These are phyloP conservation scores for Ambrosiella beaveri DNA, from an alignment of 2,329 filamentous ascomycete species.

Conservation along the genomic window DNA sequence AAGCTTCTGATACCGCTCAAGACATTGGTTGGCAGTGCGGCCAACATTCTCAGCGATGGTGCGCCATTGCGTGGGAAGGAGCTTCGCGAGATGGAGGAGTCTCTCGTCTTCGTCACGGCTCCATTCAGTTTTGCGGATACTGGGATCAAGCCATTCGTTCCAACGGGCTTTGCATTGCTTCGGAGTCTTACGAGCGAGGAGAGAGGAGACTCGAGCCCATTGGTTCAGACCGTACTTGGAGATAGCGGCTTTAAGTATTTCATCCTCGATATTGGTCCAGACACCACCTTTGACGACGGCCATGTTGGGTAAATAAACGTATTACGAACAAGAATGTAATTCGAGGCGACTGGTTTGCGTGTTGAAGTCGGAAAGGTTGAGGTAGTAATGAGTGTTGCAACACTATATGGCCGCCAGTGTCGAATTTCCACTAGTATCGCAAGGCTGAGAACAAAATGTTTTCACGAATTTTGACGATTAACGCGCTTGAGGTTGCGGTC, in stretches of 20 bases:
- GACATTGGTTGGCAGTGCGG: constrained; percentile 87
- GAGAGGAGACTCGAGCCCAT: constrained; percentile 94
- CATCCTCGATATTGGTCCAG: constrained; percentile 70
- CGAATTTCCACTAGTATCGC: not conserved
- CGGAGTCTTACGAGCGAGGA: constrained; percentile 89
- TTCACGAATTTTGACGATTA: not conserved
- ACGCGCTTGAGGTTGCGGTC: not conserved
- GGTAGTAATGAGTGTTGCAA: not conserved
- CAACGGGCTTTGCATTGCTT: constrained; percentile 99
- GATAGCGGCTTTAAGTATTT: constrained; percentile 90
- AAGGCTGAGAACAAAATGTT: constrained; percentile 4
- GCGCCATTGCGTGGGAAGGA: constrained; percentile 98
- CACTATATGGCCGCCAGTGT: not conserved
- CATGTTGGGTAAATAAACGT: constrained; percentile 26
- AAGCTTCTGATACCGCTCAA: constrained; percentile 92
- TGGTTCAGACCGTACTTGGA: constrained; percentile 93
- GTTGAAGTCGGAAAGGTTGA: not conserved
- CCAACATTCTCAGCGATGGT: constrained; percentile 96
- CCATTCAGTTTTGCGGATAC: constrained; percentile 98
- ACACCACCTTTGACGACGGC: constrained; percentile 59
- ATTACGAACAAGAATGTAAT: not conserved
- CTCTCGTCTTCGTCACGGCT: constrained; percentile 98
- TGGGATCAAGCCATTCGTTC: constrained; percentile 95
- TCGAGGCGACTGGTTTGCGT: not conserved
- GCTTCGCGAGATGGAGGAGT: constrained; percentile 83